Base-by-base conservation (phyloP, 2,329 filamentous ascomycete species). In the Aureobasidium sp. region DNA sequence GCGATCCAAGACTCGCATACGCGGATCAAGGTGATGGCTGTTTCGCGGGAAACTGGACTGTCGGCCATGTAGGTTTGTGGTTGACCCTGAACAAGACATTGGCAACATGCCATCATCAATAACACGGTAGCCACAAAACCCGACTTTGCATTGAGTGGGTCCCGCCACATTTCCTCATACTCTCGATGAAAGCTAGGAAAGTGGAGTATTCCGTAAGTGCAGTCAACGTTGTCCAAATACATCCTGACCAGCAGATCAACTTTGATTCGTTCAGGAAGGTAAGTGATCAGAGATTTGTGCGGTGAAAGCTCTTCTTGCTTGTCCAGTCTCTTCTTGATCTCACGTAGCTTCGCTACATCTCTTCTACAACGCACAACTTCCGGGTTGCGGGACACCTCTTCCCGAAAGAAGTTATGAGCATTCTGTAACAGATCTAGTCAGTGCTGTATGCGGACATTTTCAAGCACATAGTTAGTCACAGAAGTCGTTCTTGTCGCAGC, bases 221-320 rank as follows among this genome's bases (percentile, higher is more conserved):
- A 77, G 63, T 83, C 83, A 62, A 81, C 83, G 0, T 72, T 78
- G 2, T 70, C 69, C 47, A 84, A 77, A 68, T 85, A 86, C 0
- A 79, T 65, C 1, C 68, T 62, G 7, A 76, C 73, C 68, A 80
- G 75, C 14, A 66, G 41, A 62, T 84, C 79, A 0, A 78, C 70
- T 20, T 72, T 67, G 17, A 59, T 64, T 56, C 72, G 74, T 1
- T 70, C 52, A 0, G 77, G 77, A 1, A 79, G 65, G 5, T 75
- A 59, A 0, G 70, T 69, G 39, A 73, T 68, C 1, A 79, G 69
- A 7, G 76, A 71, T 1, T 70, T 69, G 34, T 74, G 70, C 0
- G 67, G 66, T 4, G 68, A 66, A 8, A 65, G 64, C 2, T 47
- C 47, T 61, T 67, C 51, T 20, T 55, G 36, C 20, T 64, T 29